Percentiles rank a stretch among this genome's conserved stretches.
These are phyloP conservation scores for Gyromitra esculenta DNA, from an alignment of 2,329 filamentous ascomycete genomes.

Conservation along the genomic window DNA sequence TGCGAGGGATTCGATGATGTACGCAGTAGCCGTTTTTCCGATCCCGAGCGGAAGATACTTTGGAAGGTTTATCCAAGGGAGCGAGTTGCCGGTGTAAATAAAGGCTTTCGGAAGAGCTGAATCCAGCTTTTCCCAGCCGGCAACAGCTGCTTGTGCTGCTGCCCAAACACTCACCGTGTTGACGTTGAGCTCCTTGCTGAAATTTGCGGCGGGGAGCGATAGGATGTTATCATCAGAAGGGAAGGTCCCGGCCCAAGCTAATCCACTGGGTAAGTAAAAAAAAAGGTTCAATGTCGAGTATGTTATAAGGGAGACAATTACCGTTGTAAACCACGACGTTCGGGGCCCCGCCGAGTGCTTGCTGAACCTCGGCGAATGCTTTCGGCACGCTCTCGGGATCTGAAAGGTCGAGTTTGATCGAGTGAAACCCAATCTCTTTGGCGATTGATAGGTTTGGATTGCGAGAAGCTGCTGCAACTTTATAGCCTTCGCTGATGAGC, in stretches of 20 bases:
- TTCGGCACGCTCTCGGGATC: not conserved
- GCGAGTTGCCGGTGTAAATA: constrained; percentile 21
- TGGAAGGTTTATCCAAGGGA: constrained; percentile 21
- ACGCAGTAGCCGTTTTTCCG: constrained; percentile 22
- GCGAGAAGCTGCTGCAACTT: constrained; percentile 35
- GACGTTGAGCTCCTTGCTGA: constrained; percentile 8
- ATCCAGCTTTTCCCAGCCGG: constrained; percentile 27
- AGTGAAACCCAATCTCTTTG: constrained; percentile 9
- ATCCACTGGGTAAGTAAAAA: not conserved
- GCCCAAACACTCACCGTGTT: constrained; percentile 27
- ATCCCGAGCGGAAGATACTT: not conserved
- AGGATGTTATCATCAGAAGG: constrained; percentile 9
- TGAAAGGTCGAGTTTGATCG: constrained; percentile 22
- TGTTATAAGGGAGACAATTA: not conserved
- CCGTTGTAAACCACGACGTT: constrained; percentile 36
- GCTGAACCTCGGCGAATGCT: constrained; percentile 2
- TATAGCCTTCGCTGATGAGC: constrained; percentile 34
- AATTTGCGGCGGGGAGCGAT: not conserved
- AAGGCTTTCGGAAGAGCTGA: not conserved
- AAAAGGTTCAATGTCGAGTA: not conserved
- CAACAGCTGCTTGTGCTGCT: constrained; percentile 15
- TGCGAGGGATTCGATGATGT: constrained; percentile 24
- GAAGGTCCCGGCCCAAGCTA: constrained; percentile 9
- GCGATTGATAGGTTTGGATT: not conserved
- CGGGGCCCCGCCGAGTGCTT: constrained; percentile 6